Percentiles rank a stretch among this genome's conserved stretches.
phyloP scores from a whole-genome alignment of 257 asterid genomes.

The Capsicum rhomboideum region DNA sequence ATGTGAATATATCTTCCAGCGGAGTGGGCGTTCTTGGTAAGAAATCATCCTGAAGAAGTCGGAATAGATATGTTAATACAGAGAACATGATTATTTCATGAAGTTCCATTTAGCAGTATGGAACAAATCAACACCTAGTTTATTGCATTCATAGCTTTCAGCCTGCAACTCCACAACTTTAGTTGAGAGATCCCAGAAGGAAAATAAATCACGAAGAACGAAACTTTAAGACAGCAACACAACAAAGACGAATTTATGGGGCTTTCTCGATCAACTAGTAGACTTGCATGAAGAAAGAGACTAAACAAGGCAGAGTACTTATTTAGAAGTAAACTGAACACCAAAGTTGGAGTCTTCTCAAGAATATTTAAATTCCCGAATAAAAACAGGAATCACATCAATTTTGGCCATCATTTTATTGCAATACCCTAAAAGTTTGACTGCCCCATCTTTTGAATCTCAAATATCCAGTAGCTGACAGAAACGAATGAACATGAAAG shows the following conservation, averaged over 20 bases:
- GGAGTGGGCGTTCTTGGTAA: slow-evolving; percentile 95
- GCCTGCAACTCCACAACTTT: neutral
- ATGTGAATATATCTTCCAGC: slow-evolving; percentile 82
- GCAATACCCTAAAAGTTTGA: neutral
- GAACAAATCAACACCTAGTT: neutral
- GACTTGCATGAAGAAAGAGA: too few species aligned
- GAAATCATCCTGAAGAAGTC: slow-evolving; percentile 74
- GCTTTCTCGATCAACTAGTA: too few species aligned
- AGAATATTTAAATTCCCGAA: neutral
- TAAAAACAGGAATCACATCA: neutral
- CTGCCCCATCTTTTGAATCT: neutral
- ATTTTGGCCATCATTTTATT: neutral
- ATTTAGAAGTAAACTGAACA: too few species aligned
- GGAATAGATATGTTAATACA: neutral
- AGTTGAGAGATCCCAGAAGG: too few species aligned
- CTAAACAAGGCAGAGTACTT: too few species aligned
- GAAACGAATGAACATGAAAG: neutral
- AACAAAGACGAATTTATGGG: too few species aligned
- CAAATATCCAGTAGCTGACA: neutral
- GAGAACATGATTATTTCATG: neutral
- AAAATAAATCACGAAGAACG: too few species aligned
- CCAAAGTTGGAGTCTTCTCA: too few species aligned
- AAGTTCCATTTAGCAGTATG: neutral
- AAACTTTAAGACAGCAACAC: too few species aligned
- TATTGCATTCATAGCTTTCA: neutral